Base-by-base conservation (phyloP, 179 eudicot species). In the Heliamphora pulchella region DNA sequence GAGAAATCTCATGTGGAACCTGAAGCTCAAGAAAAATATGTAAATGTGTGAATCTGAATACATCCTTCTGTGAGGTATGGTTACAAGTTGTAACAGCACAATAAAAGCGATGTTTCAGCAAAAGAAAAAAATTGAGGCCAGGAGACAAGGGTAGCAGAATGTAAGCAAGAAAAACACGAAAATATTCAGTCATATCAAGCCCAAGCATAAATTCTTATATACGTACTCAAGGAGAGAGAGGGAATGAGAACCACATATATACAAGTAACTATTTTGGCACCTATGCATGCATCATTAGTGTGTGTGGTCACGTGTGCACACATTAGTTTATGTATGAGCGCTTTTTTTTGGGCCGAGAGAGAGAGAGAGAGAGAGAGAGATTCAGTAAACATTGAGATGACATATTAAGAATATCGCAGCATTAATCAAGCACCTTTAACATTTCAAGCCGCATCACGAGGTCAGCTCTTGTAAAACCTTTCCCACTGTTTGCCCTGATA, bases 1-100 rank as follows among this genome's bases (percentile, higher is more conserved):
- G 83, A 82, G 99, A 96, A 78, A 92, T 87, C 71, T 90, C 90
- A 82, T 92, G 87, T 17, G 87, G 86, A 75, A 96, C 98, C 99
- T 96, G 87, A 81, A 83, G 51, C 58, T 71, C 63, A 51, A 48
- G 14, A 81, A 81, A 80, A 54, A 55, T 17, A 70, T 71, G 61
- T 5, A 57, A 20, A 55, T 11, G 58, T 66, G 62, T 48, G 47
- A 62, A 75, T 54, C 48, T 4, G 10, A 53, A 20, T 20, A 76
- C 58, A 46, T 58, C 74, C 8, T 58, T 48, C 75, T 51, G 18
- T 75, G 20, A 77, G 64, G 72, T 13, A 68, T 18, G 67, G n/a
- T 44, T n/a, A 31, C 8, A 62, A 70, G 46, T 46, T 43, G 31
- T 6, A 68, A 43, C 41, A 39, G 53, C 41, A 54, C 20, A 55